Base-by-base conservation (phyloP, 768 basidiomycete genomes). In the Dendrothele bispora region DNA sequence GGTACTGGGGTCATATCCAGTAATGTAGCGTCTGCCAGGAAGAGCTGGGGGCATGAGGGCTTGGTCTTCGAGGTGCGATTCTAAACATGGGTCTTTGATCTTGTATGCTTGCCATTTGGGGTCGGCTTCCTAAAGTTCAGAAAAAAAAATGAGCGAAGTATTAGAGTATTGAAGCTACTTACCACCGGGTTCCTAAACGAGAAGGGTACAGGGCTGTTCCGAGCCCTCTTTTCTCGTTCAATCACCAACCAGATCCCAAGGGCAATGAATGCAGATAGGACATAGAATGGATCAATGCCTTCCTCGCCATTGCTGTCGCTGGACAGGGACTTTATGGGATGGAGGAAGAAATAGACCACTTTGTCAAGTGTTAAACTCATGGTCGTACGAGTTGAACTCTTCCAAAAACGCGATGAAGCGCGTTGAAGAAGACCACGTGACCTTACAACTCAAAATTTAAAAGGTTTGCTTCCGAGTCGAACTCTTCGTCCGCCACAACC, bases 1-100 rank as follows among this genome's bases (percentile, higher is more conserved):
- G 12, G 90, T 95, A 3, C 93, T 84, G 12, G 95, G 95, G 65
- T 98, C 95, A 57, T 82, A 98, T 61, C 86, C 85, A 2, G 95
- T 98, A 50, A 98, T 87, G 60, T 88, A 92, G 34, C 82, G 74
- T 38, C 80, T 71, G 32, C 73, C 74, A 1, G 69, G 62, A 25
- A 77, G 61, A 36, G 75, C 59, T 1, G 73, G 60, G 3, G 85
- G 82, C 29, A 78, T 67, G 26, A 93, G 70, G 8, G 75, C 74
- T 2, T 70, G 63, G 52, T 80, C 72, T 6, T 70, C 67, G 32
- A 77, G 62, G 63, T 95, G 92, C 3, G 88, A 84, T 51, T 76
- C 73, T 36, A 93, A 72, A 43, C 71, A 69, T 5, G 91, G 78
- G 18, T 83, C 70, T 14, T 61, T 60, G 44, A 94, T 82, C 34